Percentiles rank a stretch among this genome's conserved stretches.
Conservation (phyloP, 192 early-diverging fungal species). For the Coemansia sp. region DNA sequence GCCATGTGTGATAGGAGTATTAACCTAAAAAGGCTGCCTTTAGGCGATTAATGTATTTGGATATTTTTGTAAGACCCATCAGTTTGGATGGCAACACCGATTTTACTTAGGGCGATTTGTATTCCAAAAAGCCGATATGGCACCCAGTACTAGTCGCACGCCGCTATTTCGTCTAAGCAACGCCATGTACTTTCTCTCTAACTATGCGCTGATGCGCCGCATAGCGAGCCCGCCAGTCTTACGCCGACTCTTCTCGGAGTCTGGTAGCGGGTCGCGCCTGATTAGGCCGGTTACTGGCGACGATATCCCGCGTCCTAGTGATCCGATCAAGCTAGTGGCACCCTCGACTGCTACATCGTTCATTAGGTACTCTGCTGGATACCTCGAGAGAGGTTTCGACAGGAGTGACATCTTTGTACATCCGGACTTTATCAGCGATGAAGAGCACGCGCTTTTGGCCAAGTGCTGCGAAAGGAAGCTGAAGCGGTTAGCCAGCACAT, state of each 20-base stretch:
- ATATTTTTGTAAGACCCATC: neutral
- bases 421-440: conserved; percentile 39
- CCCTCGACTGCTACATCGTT: conserved; percentile 17
- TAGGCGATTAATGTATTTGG: neutral
- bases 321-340: conserved; percentile 15
- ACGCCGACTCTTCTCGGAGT: conserved; percentile 9
- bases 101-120: neutral
- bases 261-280: conserved; percentile 17
- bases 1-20: neutral
- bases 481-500: conserved; percentile 54
- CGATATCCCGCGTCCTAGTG: conserved; percentile 29
- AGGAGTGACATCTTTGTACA: conserved; percentile 37
- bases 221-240: neutral
- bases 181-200: neutral
- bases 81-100: neutral
- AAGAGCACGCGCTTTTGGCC: conserved; percentile 48
- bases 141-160: neutral
- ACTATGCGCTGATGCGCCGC: neutral
- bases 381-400: conserved; percentile 13
- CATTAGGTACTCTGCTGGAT: conserved; percentile 31
- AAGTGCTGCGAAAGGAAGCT: conserved; percentile 54
- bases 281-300: conserved; percentile 15
- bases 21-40: neutral
- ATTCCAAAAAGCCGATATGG: neutral
- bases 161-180: neutral